Evolutionary conservation across 1,139 yeast species (phyloP), one percentile per base, ranked within the genome.

Genomic region (Nakaseomyces uthaithaninus): DNA sequence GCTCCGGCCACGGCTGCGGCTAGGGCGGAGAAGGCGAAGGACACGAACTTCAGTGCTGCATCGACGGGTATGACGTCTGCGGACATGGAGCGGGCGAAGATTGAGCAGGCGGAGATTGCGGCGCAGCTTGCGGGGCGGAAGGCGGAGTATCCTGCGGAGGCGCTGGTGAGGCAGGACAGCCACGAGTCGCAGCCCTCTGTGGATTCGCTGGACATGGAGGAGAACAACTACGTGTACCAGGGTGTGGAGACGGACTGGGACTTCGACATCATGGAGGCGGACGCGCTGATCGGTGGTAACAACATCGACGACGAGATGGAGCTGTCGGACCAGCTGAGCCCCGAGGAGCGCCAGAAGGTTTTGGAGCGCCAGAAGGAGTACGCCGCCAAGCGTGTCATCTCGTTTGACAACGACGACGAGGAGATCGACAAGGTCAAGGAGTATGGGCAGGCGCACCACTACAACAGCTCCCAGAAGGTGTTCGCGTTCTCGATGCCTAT

Each of bases 401-500:
- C 40, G 10, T 34, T 38, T 4, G 40, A 26, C 10, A 11, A 16
- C 30, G 40, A 40, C 16, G 39, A 25, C n/a, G 39, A 40, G 16
- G 42, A 40, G 7, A 25, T 36, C 18, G 34, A 38, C 23, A 45
- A 41, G 16, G 34, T 45, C 28, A 43, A 44, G 35, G 37, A 40
- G 16, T 43, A 38, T 19, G 36, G 40, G 8, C 35, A 8, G 19
- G 33, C 36, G 27, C 41, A n/a, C 8, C 22, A 28, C 14, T 43
- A 26, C 31, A 43, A 46, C 30, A 42, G 41, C 20, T 47, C 51
- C 20, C 66, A 64, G 38, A 67, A 66, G 46, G 60, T 67, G 8
- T 69, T 70, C 45, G 56, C 71, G 2, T 68, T 69, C 44, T 57
- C 67, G 6, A 51, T 69, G 31, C 75, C 74, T 0, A 65, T 69